Evolutionary conservation across 2,329 filamentous ascomycete genomes (phyloP).

Genomic region (Cordyceps cicadae): DNA sequence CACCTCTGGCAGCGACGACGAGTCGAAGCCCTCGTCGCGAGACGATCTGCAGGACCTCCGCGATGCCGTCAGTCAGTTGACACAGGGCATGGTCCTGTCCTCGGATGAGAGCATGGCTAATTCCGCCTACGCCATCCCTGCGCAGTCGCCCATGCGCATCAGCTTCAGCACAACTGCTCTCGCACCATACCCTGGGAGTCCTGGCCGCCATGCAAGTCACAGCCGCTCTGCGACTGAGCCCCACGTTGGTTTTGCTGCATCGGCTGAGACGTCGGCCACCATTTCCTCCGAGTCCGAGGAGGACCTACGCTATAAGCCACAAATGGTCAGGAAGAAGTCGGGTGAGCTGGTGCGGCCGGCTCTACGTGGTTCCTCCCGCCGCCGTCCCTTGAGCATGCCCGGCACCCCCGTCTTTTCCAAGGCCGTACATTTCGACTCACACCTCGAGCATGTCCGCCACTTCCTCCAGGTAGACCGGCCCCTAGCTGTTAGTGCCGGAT

Average conservation of each 20-base stretch:
- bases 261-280: conserved; percentile 40
- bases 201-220: conserved; percentile 32
- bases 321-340: conserved; percentile 95
- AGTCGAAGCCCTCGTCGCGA: conserved; percentile 41
- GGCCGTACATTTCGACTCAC: conserved; percentile 95
- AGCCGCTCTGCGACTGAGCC: conserved; percentile 50
- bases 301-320: conserved; percentile 60
- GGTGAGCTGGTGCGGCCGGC: conserved; percentile 93
- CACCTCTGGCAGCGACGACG: conserved; percentile 75
- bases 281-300: conserved; percentile 55
- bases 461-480: conserved; percentile 91
- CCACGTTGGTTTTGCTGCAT: conserved; percentile 36
- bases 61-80: conserved; percentile 73
- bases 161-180: conserved; percentile 41
- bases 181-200: conserved; percentile 29
- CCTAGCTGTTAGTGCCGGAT: conserved; percentile 89
- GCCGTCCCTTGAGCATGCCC: conserved; percentile 91
- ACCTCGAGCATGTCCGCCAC: conserved; percentile 91
- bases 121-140: background rate
- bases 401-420: conserved; percentile 94
- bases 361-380: conserved; percentile 67
- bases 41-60: conserved; percentile 61
- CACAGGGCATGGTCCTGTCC: conserved; percentile 30
- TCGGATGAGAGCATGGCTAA: conserved; percentile 50
- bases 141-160: conserved; percentile 29